Percentiles rank a stretch among this genome's conserved stretches.
Conservation (phyloP, 2,329 filamentous ascomycete species). For the Zelopaecilomyces penicillatus region DNA sequence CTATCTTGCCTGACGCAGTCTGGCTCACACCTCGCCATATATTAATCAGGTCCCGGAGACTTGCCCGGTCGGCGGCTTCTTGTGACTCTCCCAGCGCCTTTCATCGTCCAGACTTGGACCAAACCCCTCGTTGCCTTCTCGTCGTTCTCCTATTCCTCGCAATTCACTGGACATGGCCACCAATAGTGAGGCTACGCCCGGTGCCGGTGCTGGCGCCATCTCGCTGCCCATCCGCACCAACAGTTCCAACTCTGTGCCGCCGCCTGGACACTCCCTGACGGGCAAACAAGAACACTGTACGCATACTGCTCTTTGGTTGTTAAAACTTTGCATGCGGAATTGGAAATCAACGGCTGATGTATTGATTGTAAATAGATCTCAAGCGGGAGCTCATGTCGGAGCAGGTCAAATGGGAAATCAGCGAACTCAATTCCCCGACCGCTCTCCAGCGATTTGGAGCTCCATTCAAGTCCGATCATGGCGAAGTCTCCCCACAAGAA, state of each 20-base stretch:
- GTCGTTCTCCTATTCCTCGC: too few relatives aligned
- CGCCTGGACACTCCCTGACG: conserved; percentile 53
- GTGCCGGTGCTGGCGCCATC: conserved; percentile 12
- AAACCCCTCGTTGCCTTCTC: too few relatives aligned
- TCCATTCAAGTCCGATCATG: conserved; percentile 85
- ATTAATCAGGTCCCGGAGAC: too few relatives aligned
- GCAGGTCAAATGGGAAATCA: conserved; percentile 85
- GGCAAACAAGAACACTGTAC: conserved; percentile 97
- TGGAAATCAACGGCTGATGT: not conserved
- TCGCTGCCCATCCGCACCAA: conserved; percentile 23
- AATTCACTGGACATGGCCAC: conserved; percentile 17
- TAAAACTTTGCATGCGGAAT: not conserved
- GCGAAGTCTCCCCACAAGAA: conserved; percentile 86
- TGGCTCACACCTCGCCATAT: too few relatives aligned
- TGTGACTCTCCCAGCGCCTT: too few relatives aligned
- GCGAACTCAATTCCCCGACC: conserved; percentile 87
- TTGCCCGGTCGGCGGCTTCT: too few relatives aligned
- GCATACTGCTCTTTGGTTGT: conserved; percentile 20
- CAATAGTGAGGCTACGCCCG: conserved; percentile 17
- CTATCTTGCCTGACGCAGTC: too few relatives aligned
- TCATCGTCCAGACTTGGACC: too few relatives aligned
- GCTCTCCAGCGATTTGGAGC: conserved; percentile 92
- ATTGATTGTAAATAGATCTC: conserved; percentile 52
- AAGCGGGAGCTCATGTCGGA: conserved; percentile 90
- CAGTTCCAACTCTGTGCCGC: conserved; percentile 22